Evolutionary conservation across 345 rosid species (phyloP).

Genomic region (Kandelia obovata): DNA sequence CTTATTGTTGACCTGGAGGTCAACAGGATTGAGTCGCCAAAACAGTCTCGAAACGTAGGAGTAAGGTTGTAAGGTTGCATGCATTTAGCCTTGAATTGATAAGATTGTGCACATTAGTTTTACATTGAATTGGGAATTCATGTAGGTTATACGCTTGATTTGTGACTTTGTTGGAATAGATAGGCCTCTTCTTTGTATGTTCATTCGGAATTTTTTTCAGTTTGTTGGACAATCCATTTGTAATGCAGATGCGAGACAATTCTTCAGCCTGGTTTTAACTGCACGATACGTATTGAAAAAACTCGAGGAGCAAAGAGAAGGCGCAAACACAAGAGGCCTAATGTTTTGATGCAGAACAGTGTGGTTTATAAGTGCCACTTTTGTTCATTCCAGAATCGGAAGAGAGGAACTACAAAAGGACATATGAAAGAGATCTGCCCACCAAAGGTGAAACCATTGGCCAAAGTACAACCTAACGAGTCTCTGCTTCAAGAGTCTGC

Average conservation of each 20-base stretch:
- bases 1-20: too few relatives aligned
- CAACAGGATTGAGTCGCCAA: too few relatives aligned
- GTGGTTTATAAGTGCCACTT: constrained; percentile 67
- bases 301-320: constrained; percentile 28
- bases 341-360: constrained; percentile 38
- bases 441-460: background rate
- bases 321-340: constrained; percentile 32
- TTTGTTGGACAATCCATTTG: background rate
- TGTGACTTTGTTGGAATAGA: background rate
- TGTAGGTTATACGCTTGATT: background rate
- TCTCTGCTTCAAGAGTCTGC: constrained; percentile 17
- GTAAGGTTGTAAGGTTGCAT: too few relatives aligned
- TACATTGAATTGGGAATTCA: too few relatives aligned
- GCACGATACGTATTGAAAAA: constrained; percentile 61
- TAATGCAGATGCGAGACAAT: constrained; percentile 67
- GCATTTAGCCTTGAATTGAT: too few relatives aligned
- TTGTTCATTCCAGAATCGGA: constrained; percentile 50
- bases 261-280: constrained; percentile 70
- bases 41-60: too few relatives aligned
- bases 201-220: background rate
- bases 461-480: constrained; percentile 10
- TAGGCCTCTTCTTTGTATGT: background rate
- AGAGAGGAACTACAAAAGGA: constrained; percentile 53
- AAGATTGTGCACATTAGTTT: too few relatives aligned
- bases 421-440: constrained; percentile 43